Conservation (phyloP, 768 basidiomycete species). For the Suillus subluteus region DNA sequence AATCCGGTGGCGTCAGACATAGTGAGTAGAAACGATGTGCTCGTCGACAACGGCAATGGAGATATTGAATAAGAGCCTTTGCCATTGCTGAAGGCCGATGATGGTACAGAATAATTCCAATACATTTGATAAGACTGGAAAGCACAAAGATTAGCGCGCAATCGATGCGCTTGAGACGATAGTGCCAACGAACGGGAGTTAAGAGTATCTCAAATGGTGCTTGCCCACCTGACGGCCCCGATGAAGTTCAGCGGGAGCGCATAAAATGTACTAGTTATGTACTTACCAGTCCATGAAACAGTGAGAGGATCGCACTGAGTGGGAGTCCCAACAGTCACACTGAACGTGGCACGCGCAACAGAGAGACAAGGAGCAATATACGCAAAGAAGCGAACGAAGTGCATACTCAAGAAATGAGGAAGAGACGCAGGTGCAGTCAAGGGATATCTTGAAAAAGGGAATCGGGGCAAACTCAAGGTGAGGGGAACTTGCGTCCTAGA, state of each 20-base stretch:
- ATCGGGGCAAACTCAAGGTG: neutral
- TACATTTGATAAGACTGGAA: neutral
- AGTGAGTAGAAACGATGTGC: neutral
- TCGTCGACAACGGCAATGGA: neutral
- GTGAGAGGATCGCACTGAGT: neutral
- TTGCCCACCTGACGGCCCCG: neutral
- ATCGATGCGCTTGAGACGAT: neutral
- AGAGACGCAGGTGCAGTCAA: neutral
- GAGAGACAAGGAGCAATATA: constrained; percentile 19
- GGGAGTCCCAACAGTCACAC: neutral
- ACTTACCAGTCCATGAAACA: neutral
- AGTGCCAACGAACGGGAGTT: neutral
- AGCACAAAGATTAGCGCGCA: neutral
- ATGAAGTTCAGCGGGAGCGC: neutral
- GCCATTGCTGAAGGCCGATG: neutral
- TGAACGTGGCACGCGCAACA: neutral
- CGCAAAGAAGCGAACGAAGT: constrained; percentile 24
- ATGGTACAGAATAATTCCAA: neutral
- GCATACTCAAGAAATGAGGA: constrained; percentile 27
- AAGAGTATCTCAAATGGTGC: neutral
- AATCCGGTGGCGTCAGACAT: neutral
- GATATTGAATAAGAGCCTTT: neutral
- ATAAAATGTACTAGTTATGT: neutral
- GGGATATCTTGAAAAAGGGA: neutral
- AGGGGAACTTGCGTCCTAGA: neutral